A percentile compares a stretch with the other conserved stretches of the same genome.
Evolutionary conservation across 2,329 filamentous ascomycete species (phyloP).

Genomic region (Zasmidium citrigriseum): DNA sequence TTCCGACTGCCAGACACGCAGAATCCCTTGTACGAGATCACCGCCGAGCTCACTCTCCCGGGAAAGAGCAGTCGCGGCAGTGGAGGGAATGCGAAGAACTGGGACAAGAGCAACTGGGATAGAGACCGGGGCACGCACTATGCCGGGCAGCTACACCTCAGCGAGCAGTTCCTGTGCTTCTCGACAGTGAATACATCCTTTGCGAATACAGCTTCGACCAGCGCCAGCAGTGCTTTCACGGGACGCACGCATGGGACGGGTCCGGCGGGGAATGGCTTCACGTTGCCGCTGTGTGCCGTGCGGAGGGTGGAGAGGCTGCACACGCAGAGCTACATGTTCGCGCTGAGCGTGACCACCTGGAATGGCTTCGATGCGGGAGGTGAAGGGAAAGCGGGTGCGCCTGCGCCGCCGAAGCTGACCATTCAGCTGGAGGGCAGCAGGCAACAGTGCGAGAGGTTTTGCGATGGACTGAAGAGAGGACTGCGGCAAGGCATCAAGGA

Average conservation of each 20-base stretch:
- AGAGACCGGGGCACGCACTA: slow-evolving; percentile 69
- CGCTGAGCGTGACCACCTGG: slow-evolving; percentile 92
- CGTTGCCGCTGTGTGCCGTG: slow-evolving; percentile 87
- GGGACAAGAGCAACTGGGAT: slow-evolving; percentile 66
- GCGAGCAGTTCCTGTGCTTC: slow-evolving; percentile 94
- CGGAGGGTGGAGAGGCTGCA: slow-evolving; percentile 89
- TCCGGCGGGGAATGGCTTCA: slow-evolving; percentile 93
- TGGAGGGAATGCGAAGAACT: slow-evolving; percentile 38
- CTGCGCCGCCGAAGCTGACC: slow-evolving; percentile 81
- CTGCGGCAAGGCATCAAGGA: slow-evolving; percentile 84
- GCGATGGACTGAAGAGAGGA: slow-evolving; percentile 90
- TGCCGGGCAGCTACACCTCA: slow-evolving; percentile 87
- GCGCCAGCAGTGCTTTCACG: slow-evolving; percentile 79
- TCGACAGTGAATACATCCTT: slow-evolving; percentile 92
- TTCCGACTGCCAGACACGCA: slow-evolving; percentile 93
- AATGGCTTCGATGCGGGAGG: slow-evolving; percentile 66
- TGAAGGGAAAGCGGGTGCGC: slow-evolving; percentile 45
- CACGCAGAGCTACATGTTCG: slow-evolving; percentile 89
- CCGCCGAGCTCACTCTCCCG: slow-evolving; percentile 86
- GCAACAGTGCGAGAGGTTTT: slow-evolving; percentile 90
- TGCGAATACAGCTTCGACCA: slow-evolving; percentile 73
- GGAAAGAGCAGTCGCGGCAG: slow-evolving; percentile 47
- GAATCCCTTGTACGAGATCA: slow-evolving; percentile 93
- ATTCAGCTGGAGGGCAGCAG: slow-evolving; percentile 88
- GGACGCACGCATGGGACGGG: slow-evolving; percentile 92